Conservation (phyloP, 768 basidiomycete genomes). For the Chlorophyllum brunneum region DNA sequence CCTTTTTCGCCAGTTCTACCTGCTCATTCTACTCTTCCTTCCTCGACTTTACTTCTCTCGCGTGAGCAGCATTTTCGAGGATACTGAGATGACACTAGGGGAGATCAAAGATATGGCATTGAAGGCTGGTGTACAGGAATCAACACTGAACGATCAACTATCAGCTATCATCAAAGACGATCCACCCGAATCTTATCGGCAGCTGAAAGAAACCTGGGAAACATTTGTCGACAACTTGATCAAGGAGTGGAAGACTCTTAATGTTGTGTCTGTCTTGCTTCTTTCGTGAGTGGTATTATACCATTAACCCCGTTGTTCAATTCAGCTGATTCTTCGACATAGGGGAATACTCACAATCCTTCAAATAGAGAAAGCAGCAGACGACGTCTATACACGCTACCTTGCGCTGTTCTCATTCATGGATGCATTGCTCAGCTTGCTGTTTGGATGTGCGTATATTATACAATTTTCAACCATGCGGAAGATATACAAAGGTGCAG, state of each 20-base stretch:
- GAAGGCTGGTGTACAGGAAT: too few relatives aligned
- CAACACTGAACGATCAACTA: not conserved
- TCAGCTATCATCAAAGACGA: not conserved
- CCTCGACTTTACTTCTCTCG: slow-evolving; percentile 15
- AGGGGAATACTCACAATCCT: slow-evolving; percentile 29
- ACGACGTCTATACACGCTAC: slow-evolving; percentile 50
- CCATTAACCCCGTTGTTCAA: not conserved
- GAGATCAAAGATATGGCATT: slow-evolving; percentile 8
- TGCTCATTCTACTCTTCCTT: slow-evolving; percentile 12
- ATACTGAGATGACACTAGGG: not conserved
- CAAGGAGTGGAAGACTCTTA: slow-evolving; percentile 26
- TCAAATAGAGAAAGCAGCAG: slow-evolving; percentile 32
- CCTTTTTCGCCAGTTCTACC: slow-evolving; percentile 5
- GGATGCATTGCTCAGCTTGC: slow-evolving; percentile 9
- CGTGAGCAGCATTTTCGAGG: slow-evolving; percentile 14
- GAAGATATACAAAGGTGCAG: slow-evolving; percentile 50
- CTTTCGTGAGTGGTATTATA: slow-evolving; percentile 7
- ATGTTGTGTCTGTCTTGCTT: slow-evolving; percentile 25
- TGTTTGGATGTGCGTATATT: slow-evolving; percentile 11
- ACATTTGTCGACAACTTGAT: slow-evolving; percentile 23
- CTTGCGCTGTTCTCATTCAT: slow-evolving; percentile 50
- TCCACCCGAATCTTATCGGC: not conserved
- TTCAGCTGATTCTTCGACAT: not conserved
- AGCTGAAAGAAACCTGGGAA: slow-evolving; percentile 23
- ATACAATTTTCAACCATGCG: slow-evolving; percentile 12